A percentile compares a stretch with the other conserved stretches of the same genome.
Conservation (phyloP, 169 alveolate genomes). For the Eimeria nieschulzi region DNA sequence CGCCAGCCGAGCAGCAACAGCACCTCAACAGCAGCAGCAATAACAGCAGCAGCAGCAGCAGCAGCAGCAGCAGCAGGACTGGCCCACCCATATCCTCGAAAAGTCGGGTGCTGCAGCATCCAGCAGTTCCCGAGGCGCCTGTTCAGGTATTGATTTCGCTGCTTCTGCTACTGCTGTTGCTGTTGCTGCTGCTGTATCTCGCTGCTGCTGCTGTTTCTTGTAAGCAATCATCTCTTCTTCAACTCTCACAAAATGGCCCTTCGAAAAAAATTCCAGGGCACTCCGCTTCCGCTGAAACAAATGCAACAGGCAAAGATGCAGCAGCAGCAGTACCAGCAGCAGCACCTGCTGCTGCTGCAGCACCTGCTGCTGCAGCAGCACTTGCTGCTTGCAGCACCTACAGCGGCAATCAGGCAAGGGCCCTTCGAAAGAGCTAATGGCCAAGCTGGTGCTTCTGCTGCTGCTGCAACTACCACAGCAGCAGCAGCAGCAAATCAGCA, state of each 20-base stretch:
- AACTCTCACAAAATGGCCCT: background rate
- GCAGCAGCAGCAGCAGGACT: background rate
- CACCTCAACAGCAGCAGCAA: background rate
- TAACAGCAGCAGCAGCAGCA: background rate
- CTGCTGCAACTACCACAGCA: background rate
- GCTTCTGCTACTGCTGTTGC: background rate
- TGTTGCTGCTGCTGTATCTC: background rate
- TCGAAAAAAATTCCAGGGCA: background rate
- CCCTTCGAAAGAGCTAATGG: too few relatives aligned
- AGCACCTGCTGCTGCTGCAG: background rate
- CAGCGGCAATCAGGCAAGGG: background rate
- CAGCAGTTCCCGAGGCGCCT: background rate
- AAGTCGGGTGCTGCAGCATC: constrained; percentile 2
- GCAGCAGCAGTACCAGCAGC: background rate
- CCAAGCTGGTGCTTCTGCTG: background rate
- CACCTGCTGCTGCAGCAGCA: background rate
- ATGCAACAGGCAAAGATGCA: background rate
- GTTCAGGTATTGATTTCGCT: background rate
- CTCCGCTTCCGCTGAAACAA: constrained; percentile 8
- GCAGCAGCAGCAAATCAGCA: constrained; percentile 7
- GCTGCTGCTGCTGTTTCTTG: constrained; percentile 4
- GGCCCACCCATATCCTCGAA: background rate
- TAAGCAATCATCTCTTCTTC: background rate
- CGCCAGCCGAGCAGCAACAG: background rate
- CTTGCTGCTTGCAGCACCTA: constrained; percentile 1